A percentile compares a stretch with the other conserved stretches of the same genome.
These are phyloP conservation scores for Rubus parviflorus DNA, from an alignment of 306 rosid genomes.

Conservation along the genomic window DNA sequence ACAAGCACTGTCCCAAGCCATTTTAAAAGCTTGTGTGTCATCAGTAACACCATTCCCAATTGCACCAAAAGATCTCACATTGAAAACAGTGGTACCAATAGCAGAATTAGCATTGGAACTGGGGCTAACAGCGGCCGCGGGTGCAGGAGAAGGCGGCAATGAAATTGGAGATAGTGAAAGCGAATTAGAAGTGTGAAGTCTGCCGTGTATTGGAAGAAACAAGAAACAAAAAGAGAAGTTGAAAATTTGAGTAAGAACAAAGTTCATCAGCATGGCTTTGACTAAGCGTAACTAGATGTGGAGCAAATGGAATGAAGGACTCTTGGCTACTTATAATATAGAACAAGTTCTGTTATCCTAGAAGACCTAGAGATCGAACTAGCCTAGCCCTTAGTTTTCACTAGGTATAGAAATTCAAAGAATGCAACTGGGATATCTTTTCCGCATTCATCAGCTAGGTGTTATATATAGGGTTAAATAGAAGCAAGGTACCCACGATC, in stretches of 20 bases:
- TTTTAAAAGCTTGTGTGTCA: conserved; percentile 57
- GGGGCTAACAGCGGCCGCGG: conserved; percentile 26
- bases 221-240: conserved; percentile 9
- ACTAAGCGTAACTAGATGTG: not conserved
- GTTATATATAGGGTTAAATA: conserved; percentile 29
- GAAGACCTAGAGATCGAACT: not conserved
- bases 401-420: conserved; percentile 28
- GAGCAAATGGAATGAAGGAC: conserved; percentile 11
- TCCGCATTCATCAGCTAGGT: conserved; percentile 31
- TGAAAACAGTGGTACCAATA: conserved; percentile 18
- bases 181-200: conserved; percentile 9
- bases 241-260: conserved; percentile 10
- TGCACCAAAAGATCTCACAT: conserved; percentile 58
- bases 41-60: conserved; percentile 57
- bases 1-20: conserved; percentile 73
- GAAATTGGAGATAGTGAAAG: conserved; percentile 25
- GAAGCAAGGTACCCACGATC: conserved; percentile 36
- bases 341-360: conserved; percentile 5
- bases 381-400: not conserved
- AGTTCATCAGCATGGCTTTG: not conserved
- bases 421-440: conserved; percentile 19
- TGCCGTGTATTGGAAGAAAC: conserved; percentile 17
- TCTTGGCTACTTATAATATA: conserved; percentile 16
- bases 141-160: conserved; percentile 29
- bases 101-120: not conserved